Percentiles rank a stretch among this genome's conserved stretches.
Conservation (phyloP, 805 yeast species). For the Blastobotrys americana region DNA sequence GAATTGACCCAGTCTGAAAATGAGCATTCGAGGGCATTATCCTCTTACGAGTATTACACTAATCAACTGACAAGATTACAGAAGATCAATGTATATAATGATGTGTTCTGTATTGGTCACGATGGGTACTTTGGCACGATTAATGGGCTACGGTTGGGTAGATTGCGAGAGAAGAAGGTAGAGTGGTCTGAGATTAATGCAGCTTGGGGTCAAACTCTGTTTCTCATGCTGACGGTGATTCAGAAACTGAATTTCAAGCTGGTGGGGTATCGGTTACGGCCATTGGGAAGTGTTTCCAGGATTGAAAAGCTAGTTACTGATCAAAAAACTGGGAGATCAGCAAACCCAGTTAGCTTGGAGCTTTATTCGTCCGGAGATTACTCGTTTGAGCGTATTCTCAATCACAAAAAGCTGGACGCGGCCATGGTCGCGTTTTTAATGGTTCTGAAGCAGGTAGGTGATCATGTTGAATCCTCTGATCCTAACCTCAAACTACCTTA, state of each 20-base stretch:
- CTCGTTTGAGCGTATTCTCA: slow-evolving; percentile 60
- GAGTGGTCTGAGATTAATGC: slow-evolving; percentile 92
- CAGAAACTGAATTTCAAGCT: slow-evolving; percentile 50
- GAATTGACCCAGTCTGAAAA: slow-evolving; percentile 36
- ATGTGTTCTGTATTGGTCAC: slow-evolving; percentile 74
- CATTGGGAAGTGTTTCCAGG: slow-evolving; percentile 78
- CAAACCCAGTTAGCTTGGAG: slow-evolving; percentile 36
- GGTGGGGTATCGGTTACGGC: slow-evolving; percentile 56
- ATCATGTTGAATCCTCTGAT: slow-evolving; percentile 39
- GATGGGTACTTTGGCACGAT: slow-evolving; percentile 83
- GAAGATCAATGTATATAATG: slow-evolving; percentile 73
- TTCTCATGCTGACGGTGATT: slow-evolving; percentile 59
- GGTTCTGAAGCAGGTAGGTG: slow-evolving; percentile 48
- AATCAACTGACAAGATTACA: slow-evolving; percentile 65
- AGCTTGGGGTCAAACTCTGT: slow-evolving; percentile 77
- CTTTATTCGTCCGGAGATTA: slow-evolving; percentile 65
- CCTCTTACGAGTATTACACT: slow-evolving; percentile 54
- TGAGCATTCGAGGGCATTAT: slow-evolving; percentile 47
- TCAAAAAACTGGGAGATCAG: slow-evolving; percentile 31
- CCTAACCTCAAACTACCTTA: slow-evolving; percentile 61
- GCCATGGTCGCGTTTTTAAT: slow-evolving; percentile 75
- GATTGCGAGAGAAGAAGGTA: slow-evolving; percentile 49
- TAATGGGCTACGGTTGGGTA: slow-evolving; percentile 78
- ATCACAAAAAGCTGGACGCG: slow-evolving; percentile 68
- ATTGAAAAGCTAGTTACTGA: slow-evolving; percentile 51